These are phyloP conservation scores for Candida sanyaensis DNA, from an alignment of 1,139 yeast genomes.

Conservation along the genomic window DNA sequence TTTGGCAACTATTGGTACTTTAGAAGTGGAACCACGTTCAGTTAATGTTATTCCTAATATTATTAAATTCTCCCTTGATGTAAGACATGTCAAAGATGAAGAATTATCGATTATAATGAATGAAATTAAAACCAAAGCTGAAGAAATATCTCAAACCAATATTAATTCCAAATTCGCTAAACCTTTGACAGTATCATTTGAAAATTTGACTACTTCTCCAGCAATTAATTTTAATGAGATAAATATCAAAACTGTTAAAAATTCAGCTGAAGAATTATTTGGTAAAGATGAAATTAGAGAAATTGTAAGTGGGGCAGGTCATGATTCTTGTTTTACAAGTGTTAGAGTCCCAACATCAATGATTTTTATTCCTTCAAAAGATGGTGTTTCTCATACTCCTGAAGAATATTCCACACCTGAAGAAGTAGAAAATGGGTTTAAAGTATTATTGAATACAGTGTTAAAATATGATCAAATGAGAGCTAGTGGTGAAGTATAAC, in stretches of 20 bases:
- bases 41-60: slow-evolving; percentile 68
- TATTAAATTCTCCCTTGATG: slow-evolving; percentile 58
- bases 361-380: slow-evolving; percentile 72
- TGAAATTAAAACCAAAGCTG: slow-evolving; percentile 40
- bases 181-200: slow-evolving; percentile 36
- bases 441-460: slow-evolving; percentile 59
- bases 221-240: slow-evolving; percentile 57
- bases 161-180: slow-evolving; percentile 17
- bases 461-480: slow-evolving; percentile 48
- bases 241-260: slow-evolving; percentile 51
- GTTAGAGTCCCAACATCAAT: slow-evolving; percentile 65
- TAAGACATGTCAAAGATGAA: slow-evolving; percentile 56
- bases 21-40: slow-evolving; percentile 57
- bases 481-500: slow-evolving; percentile 1
- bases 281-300: slow-evolving; percentile 43
- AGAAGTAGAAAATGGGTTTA: slow-evolving; percentile 60
- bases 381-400: slow-evolving; percentile 73
- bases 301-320: slow-evolving; percentile 73
- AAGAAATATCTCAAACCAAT: slow-evolving; percentile 15
- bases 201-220: slow-evolving; percentile 46
- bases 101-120: slow-evolving; percentile 37
- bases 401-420: slow-evolving; percentile 66
- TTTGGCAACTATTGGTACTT: slow-evolving; percentile 59
- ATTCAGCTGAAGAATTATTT: slow-evolving; percentile 51
- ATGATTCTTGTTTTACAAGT: slow-evolving; percentile 65